Base-by-base conservation (phyloP, 129 eudicot genomes). In the Chrysanthemum lavandulifolium region DNA sequence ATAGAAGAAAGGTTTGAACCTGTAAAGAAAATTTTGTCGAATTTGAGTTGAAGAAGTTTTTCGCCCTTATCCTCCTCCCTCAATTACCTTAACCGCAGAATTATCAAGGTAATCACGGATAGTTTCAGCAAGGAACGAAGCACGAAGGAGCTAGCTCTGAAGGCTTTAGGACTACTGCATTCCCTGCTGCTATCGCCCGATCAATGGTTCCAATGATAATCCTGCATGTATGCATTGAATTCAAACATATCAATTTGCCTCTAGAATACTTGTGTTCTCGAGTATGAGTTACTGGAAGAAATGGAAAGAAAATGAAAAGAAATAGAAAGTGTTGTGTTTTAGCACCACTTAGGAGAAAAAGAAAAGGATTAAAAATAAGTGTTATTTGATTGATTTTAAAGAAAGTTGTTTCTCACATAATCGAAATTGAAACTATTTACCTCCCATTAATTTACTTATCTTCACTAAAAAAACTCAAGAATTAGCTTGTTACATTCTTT, bases 1-100 rank as follows among this genome's bases (percentile, higher is more conserved):
- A 19, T 19, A 48, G n/a, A 50, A 57, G 47, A 7, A 31, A 31
- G 36, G 40, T 45, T 0, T 63, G 7, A 75, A 92, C 98, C 98
- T 83, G 98, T 93, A 67, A 93, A 93, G 78, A 93, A 82, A 53
- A 93, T 93, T 74, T 93, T 89, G 79, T 93, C 96, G 85, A 96
- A 93, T 85, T 87, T 93, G 14, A 64, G 84, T 69, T 82, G 88
- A 79, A 93, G 78, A 49, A 93, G 88, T 50, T 67, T 68, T 61
- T 85, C 77, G 47, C 82, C 75, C 2, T 68, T 79, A 64, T 87
- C 69, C 7, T 48, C 87, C 98, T 31, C 98, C 98, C 81, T 89
- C 78, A 14, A 93, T 72, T 63, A 93, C 86, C 69, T 87, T 87
- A n/a, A 89, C 66, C 18, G 95, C 90, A 29, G 76, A 71, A 57